phyloP scores from a whole-genome alignment of 2,329 filamentous ascomycete species.

The Aspergillus sp. region DNA sequence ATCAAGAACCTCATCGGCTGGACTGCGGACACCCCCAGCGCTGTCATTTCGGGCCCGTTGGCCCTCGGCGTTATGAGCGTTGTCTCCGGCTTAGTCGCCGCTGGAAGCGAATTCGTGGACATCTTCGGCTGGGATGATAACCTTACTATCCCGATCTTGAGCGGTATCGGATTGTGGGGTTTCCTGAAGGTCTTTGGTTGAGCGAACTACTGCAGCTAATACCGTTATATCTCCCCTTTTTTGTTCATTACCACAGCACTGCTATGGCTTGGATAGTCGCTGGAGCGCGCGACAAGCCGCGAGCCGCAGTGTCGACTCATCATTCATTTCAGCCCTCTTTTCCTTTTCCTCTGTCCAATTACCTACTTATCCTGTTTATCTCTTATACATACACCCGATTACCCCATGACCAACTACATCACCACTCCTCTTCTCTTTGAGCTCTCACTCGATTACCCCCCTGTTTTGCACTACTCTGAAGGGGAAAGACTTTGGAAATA shows the following conservation, averaged over 20 bases:
- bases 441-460: neutral
- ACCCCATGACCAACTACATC: neutral
- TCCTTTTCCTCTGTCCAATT: neutral
- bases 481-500: neutral
- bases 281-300: neutral
- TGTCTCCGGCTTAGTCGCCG: conserved; percentile 85
- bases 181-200: conserved; percentile 83
- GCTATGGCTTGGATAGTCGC: neutral
- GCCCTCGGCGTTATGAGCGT: conserved; percentile 81
- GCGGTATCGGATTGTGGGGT: conserved; percentile 83
- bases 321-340: neutral
- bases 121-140: conserved; percentile 97
- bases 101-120: conserved; percentile 86
- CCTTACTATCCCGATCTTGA: conserved; percentile 90
- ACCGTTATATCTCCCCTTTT: neutral
- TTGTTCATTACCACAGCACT: neutral
- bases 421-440: neutral
- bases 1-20: conserved; percentile 64
- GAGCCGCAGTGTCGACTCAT: neutral
- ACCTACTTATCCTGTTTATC: neutral
- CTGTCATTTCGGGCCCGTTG: conserved; percentile 66
- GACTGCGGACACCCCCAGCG: conserved; percentile 52
- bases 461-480: neutral
- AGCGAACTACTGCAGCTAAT: neutral
- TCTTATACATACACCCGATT: neutral